A percentile compares a stretch with the other conserved stretches of the same genome.
These are phyloP conservation scores for Phytomonas serpens DNA, from an alignment of 208 protist genomes.

Conservation along the genomic window DNA sequence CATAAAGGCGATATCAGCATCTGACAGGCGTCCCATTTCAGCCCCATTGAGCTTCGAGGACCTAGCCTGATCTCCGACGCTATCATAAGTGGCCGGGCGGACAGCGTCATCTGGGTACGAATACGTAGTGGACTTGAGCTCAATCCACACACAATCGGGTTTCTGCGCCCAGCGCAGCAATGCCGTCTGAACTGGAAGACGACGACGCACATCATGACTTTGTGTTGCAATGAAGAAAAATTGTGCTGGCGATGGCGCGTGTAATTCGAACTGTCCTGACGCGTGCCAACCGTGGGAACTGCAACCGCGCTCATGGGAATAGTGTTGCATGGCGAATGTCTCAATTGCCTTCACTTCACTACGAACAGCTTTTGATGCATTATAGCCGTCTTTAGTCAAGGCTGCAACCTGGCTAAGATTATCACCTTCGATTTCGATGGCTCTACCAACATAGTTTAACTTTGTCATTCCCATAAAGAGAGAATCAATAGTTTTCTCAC, in stretches of 20 bases:
- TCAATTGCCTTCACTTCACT: slow-evolving; percentile 20
- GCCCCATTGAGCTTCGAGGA: neutral
- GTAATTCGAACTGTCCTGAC: neutral
- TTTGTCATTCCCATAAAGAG: neutral
- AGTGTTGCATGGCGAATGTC: slow-evolving; percentile 2
- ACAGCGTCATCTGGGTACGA: slow-evolving; percentile 20
- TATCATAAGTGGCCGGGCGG: neutral
- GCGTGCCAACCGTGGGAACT: neutral
- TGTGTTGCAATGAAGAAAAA: slow-evolving; percentile 67
- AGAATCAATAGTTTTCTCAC: neutral
- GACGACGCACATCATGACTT: slow-evolving; percentile 62
- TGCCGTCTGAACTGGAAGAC: slow-evolving; percentile 28
- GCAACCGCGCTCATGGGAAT: slow-evolving; percentile 4
- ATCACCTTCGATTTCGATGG: neutral
- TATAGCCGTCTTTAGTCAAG: neutral
- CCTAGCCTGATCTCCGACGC: neutral
- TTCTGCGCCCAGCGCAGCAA: slow-evolving; percentile 55
- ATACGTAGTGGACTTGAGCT: slow-evolving; percentile 44
- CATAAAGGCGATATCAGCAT: slow-evolving; percentile 54
- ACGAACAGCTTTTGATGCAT: neutral
- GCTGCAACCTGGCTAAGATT: neutral
- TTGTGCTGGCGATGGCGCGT: neutral
- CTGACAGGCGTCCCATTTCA: slow-evolving; percentile 16
- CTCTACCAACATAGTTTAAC: neutral
- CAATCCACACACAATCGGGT: slow-evolving; percentile 62